Evolutionary conservation across 768 basidiomycete genomes (phyloP), one percentile per base, ranked within the genome.

Genomic region (Tricholoma matsutake): DNA sequence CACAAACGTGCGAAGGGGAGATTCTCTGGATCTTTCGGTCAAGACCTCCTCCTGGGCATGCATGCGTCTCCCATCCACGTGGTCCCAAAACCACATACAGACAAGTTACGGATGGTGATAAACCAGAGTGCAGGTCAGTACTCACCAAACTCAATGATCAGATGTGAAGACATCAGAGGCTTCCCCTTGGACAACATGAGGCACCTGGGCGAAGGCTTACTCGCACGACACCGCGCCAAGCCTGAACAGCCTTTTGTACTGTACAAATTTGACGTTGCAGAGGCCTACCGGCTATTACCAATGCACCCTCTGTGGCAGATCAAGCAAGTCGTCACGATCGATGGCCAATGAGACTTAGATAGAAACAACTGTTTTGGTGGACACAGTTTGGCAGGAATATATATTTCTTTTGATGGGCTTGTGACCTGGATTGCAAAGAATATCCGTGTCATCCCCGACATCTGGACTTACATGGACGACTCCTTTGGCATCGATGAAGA

Each of bases 111-210:
- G 13, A 39, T 39, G 37, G 67, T 83, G 0, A 75, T 68, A 0
- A 67, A 83, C 53, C 76, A 39, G 81, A 1, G 71, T 32, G 70
- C 67, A 4, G 70, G 72, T 0, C 28, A 65, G 0, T 71, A 64
- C 60, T 68, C 72, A 0, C 61, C n/a, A n/a, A n/a, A n/a, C n/a
- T n/a, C n/a, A n/a, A n/a, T n/a, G n/a, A n/a, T n/a, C n/a, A n/a
- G n/a, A 2, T 58, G 55, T 0, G 25, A 56, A 1, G 34, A 54
- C 13, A 32, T 39, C 3, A 39, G 37, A 39, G 61, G 58, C 0
- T 61, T 59, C 16, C 68, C 63, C 60, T 70, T 10, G 60, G 63
- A 0, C n/a, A n/a, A n/a, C n/a, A n/a, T n/a, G n/a, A n/a, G n/a
- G n/a, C n/a, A n/a, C n/a, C n/a, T n/a, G n/a, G n/a, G n/a, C 52